Evolutionary conservation across 208 protist genomes (phyloP).

Genomic region (Naegleria lovaniensis): DNA sequence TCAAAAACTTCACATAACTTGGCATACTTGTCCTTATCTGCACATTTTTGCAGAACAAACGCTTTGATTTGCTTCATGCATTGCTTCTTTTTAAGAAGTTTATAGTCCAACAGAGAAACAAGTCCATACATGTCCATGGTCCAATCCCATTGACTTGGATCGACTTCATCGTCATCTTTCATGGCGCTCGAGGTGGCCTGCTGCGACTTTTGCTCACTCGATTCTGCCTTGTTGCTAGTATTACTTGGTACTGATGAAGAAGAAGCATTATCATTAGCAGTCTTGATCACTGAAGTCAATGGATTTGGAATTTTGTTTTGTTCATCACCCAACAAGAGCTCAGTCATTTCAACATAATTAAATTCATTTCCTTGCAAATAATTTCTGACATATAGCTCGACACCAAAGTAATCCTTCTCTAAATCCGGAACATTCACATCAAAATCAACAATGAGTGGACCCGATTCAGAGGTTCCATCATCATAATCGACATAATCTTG

Average conservation of each 20-base stretch:
- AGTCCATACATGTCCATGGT: background rate
- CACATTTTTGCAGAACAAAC: background rate
- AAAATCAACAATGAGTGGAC: background rate
- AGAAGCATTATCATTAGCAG: background rate
- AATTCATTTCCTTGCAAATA: background rate
- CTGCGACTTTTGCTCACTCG: background rate
- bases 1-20: conserved; percentile 1
- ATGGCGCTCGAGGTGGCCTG: background rate
- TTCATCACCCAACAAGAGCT: conserved; percentile 11
- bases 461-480: background rate
- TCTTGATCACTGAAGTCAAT: background rate
- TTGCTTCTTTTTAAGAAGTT: background rate
- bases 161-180: background rate
- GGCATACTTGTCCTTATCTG: background rate
- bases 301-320: background rate
- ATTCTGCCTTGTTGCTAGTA: background rate
- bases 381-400: background rate
- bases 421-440: conserved; percentile 9
- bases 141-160: background rate
- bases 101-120: background rate
- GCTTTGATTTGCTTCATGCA: conserved; percentile 21
- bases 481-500: background rate
- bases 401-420: conserved; percentile 11
- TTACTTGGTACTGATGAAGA: background rate
- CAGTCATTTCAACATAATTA: background rate